Percentiles rank a stretch among this genome's conserved stretches.
Conservation (phyloP, 1,284 basidiomycete species). For the Pseudozyma hubeiensis region DNA sequence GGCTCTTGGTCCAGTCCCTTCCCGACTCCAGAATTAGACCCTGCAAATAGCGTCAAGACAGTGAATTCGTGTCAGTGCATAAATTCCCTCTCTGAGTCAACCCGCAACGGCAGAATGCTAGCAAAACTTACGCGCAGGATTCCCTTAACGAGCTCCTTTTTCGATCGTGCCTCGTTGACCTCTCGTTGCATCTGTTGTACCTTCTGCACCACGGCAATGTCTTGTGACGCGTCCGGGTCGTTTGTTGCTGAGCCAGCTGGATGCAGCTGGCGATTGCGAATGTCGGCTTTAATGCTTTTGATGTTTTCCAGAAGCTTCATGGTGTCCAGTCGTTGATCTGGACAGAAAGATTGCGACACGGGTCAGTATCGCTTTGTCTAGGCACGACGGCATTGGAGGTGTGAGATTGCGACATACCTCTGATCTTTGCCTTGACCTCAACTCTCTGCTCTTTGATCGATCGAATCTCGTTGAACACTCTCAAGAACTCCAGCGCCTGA, state of each 20-base stretch:
- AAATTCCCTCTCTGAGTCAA: too few species aligned
- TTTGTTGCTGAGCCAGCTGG: conserved; percentile 14
- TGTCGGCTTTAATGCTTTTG: conserved; percentile 42
- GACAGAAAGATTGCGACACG: neutral
- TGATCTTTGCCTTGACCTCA: conserved; percentile 23
- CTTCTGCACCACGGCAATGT: conserved; percentile 25
- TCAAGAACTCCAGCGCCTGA: conserved; percentile 44
- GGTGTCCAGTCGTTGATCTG: conserved; percentile 33
- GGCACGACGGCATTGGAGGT: neutral
- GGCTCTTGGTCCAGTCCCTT: conserved; percentile 42
- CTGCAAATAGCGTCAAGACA: neutral
- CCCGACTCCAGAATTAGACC: conserved; percentile 52
- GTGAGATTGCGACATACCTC: conserved; percentile 16
- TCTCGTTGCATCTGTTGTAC: conserved; percentile 41
- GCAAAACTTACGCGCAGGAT: conserved; percentile 40
- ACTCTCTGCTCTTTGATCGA: conserved; percentile 29
- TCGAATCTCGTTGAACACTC: conserved; percentile 29
- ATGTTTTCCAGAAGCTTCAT: conserved; percentile 32
- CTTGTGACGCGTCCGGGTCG: conserved; percentile 32
- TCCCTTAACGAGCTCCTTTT: conserved; percentile 51
- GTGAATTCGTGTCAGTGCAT: neutral
- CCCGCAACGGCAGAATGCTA: neutral
- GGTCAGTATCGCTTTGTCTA: neutral
- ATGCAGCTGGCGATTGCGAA: conserved; percentile 32
- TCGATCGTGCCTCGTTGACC: conserved; percentile 43